Percentiles rank a stretch among this genome's conserved stretches.
Conservation (phyloP, 129 eudicot genomes). For the Pseudognaphalium luteoalbum region DNA sequence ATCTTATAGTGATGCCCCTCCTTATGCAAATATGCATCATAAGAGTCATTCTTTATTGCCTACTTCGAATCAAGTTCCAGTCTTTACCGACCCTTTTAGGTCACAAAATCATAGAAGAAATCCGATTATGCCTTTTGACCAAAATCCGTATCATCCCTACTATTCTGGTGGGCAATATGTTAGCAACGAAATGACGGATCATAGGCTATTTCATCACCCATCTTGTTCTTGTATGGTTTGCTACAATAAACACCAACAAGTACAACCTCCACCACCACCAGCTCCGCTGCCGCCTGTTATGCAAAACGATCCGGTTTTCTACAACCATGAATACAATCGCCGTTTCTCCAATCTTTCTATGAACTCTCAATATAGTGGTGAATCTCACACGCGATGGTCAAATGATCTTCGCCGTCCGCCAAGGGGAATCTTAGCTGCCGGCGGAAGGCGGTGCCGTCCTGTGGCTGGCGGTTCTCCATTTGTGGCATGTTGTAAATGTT, state of each 20-base stretch:
- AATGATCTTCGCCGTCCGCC: constrained; percentile 60
- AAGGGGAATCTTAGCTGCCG: constrained; percentile 45
- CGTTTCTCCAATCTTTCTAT: constrained; percentile 38
- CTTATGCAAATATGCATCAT: constrained; percentile 40
- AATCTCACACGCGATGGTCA: constrained; percentile 48
- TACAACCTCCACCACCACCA: constrained; percentile 44
- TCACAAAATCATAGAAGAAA: constrained; percentile 50
- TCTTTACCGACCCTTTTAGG: constrained; percentile 55
- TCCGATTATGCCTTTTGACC: constrained; percentile 43
- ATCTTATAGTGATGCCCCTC: constrained; percentile 36
- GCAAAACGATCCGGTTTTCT: constrained; percentile 36
- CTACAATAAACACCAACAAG: constrained; percentile 55
- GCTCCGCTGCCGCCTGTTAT: constrained; percentile 25
- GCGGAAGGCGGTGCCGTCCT: constrained; percentile 56
- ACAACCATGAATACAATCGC: constrained; percentile 48
- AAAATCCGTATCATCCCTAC: constrained; percentile 48
- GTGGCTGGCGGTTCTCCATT: constrained; percentile 93
- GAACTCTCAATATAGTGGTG: constrained; percentile 40
- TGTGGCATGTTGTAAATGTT: constrained; percentile 69
- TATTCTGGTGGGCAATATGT: constrained; percentile 57
- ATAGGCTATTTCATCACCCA: constrained; percentile 49
- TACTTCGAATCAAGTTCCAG: constrained; percentile 44
- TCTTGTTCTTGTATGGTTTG: constrained; percentile 81
- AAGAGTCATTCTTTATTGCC: constrained; percentile 41
- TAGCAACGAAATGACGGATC: constrained; percentile 39